A percentile compares a stretch with the other conserved stretches of the same genome.
These are phyloP conservation scores for Somion occarium DNA, from an alignment of 1,284 basidiomycete species.

Conservation along the genomic window DNA sequence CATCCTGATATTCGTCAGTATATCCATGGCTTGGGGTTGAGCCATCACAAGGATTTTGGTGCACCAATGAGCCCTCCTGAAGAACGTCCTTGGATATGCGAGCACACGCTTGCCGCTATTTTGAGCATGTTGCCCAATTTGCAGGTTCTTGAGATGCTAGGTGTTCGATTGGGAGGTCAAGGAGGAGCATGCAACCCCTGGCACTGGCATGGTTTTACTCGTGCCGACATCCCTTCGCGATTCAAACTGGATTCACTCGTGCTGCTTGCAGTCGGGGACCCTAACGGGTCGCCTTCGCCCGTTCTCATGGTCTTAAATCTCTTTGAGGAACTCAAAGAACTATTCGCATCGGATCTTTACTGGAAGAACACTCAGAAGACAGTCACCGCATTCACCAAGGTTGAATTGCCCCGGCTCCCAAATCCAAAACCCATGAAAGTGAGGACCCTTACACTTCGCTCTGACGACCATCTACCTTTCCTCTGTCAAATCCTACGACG, in stretches of 20 bases:
- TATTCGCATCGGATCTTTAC: neutral
- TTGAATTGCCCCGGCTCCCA: neutral
- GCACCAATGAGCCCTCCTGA: neutral
- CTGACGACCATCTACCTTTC: neutral
- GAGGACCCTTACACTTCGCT: too few species aligned
- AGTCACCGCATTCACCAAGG: neutral
- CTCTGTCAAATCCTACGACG: neutral
- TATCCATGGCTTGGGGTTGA: neutral
- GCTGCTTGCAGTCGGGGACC: neutral
- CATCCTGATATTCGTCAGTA: neutral
- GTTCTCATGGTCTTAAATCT: neutral
- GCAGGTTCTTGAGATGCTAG: neutral
- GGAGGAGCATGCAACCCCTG: too few species aligned
- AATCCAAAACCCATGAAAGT: too few species aligned
- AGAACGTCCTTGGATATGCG: neutral
- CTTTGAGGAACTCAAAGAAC: neutral
- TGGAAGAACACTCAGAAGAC: neutral
- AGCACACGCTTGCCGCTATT: neutral
- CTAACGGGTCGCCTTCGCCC: neutral
- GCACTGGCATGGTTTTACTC: neutral
- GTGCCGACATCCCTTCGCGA: neutral
- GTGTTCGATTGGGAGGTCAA: neutral
- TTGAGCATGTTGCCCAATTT: neutral
- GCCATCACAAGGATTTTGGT: too few species aligned
- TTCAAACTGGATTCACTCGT: neutral